Evolutionary conservation across 768 basidiomycete species (phyloP).

Genomic region (Suillus subalutaceus): DNA sequence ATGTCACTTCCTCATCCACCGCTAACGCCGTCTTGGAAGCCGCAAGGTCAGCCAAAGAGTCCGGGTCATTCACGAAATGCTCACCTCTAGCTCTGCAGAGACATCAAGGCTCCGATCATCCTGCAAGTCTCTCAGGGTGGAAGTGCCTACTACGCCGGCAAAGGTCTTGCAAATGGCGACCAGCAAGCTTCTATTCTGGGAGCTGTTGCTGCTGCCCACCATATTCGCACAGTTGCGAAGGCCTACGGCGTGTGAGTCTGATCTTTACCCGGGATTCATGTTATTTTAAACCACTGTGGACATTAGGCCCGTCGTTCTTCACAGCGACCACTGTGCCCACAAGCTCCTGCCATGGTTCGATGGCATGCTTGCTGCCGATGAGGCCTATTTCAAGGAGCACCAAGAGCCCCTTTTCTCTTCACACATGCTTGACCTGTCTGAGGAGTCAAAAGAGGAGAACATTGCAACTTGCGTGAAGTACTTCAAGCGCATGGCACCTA

Average conservation of each 20-base stretch:
- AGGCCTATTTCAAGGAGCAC: conserved; percentile 89
- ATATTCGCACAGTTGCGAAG: conserved; percentile 85
- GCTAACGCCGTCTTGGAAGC: conserved; percentile 96
- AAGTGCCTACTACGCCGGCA: conserved; percentile 94
- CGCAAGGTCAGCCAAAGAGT: conserved; percentile 61
- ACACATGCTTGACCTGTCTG: conserved; percentile 99
- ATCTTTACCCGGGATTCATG: conserved; percentile 1
- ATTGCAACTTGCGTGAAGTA: conserved; percentile 92
- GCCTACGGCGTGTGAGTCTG: conserved; percentile 86
- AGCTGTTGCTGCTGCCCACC: conserved; percentile 89
- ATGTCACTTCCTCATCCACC: conserved; percentile 94
- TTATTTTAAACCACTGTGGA: conserved; percentile 11
- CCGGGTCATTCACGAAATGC: conserved; percentile 8
- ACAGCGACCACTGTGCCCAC: conserved; percentile 98
- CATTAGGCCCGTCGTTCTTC: conserved; percentile 88
- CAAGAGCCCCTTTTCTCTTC: conserved; percentile 90
- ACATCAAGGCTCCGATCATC: conserved; percentile 97
- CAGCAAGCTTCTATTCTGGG: conserved; percentile 96
- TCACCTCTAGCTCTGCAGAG: conserved; percentile 47
- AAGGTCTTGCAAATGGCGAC: conserved; percentile 92
- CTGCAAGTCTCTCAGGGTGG: conserved; percentile 98
- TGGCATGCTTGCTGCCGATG: conserved; percentile 96
- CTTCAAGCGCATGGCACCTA: conserved; percentile 91
- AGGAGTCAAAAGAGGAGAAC: conserved; percentile 90
- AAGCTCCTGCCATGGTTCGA: conserved; percentile 99